These are phyloP conservation scores for Crithidia expoeki DNA, from an alignment of 208 protist genomes.

Conservation along the genomic window DNA sequence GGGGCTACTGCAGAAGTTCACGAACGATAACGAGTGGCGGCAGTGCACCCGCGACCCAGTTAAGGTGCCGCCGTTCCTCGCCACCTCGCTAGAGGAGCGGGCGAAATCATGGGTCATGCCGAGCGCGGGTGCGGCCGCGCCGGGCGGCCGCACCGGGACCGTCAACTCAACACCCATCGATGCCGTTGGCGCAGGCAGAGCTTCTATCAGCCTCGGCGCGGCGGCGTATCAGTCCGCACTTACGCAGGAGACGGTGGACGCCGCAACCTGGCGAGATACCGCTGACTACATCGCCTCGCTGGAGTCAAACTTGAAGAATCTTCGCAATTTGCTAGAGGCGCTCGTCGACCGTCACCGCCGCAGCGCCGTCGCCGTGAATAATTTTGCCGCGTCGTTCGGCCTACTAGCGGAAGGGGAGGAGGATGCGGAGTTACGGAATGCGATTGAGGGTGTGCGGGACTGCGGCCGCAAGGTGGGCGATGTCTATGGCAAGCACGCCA, in stretches of 20 bases:
- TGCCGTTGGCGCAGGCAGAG: background rate
- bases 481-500: constrained; percentile 68
- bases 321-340: constrained; percentile 34
- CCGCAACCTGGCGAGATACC: constrained; percentile 33
- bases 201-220: constrained; percentile 14
- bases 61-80: constrained; percentile 39
- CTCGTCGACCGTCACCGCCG: constrained; percentile 36
- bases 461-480: constrained; percentile 57
- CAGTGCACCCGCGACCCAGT: constrained; percentile 49
- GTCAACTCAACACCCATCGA: too few relatives aligned
- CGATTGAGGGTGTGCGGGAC: constrained; percentile 60
- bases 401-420: constrained; percentile 53
- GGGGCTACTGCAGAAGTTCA: constrained; percentile 72
- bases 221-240: constrained; percentile 34
- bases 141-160: background rate
- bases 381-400: constrained; percentile 37
- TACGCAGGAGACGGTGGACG: constrained; percentile 32
- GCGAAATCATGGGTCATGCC: constrained; percentile 24
- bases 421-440: constrained; percentile 50
- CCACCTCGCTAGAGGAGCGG: constrained; percentile 36
- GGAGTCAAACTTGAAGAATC: constrained; percentile 32
- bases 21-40: constrained; percentile 78
- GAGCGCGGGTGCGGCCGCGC: background rate
- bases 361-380: constrained; percentile 26
- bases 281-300: constrained; percentile 31